Conservation (phyloP, 208 protist species). For the Acanthamoeba sp. region DNA sequence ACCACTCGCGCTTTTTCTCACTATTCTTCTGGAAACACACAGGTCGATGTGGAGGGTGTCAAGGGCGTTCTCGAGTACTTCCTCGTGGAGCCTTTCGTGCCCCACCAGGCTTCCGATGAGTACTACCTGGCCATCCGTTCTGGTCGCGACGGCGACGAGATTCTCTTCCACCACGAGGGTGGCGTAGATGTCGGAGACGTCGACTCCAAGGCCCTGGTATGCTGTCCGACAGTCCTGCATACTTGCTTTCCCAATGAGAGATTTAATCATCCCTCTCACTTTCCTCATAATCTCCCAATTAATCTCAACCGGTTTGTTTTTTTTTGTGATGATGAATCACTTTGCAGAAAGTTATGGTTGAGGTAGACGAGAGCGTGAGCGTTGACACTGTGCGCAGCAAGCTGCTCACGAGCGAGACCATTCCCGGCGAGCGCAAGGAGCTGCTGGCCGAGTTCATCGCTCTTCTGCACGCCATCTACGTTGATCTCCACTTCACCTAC, state of each 20-base stretch:
- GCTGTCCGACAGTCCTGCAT: background rate
- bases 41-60: constrained; percentile 83
- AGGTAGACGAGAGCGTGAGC: constrained; percentile 31
- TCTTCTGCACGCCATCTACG: constrained; percentile 85
- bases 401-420: constrained; percentile 8
- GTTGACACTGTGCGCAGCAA: constrained; percentile 7
- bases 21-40: background rate
- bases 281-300: too few relatives aligned
- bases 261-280: too few relatives aligned
- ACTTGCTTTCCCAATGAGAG: background rate
- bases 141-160: constrained; percentile 83
- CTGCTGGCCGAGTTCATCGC: constrained; percentile 82
- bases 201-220: constrained; percentile 85
- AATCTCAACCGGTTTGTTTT: background rate
- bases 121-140: constrained; percentile 91
- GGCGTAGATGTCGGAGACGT: constrained; percentile 93
- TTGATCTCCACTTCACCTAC: constrained; percentile 91
- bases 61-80: constrained; percentile 88
- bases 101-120: constrained; percentile 90
- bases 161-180: constrained; percentile 91
- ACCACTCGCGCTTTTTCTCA: background rate
- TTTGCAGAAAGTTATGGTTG: background rate
- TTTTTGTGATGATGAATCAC: too few relatives aligned
- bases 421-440: constrained; percentile 23
- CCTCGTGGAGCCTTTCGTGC: constrained; percentile 92